Evolutionary conservation across 2,329 filamentous ascomycete species (phyloP).

Genomic region (Myriosclerotinia scirpicola): DNA sequence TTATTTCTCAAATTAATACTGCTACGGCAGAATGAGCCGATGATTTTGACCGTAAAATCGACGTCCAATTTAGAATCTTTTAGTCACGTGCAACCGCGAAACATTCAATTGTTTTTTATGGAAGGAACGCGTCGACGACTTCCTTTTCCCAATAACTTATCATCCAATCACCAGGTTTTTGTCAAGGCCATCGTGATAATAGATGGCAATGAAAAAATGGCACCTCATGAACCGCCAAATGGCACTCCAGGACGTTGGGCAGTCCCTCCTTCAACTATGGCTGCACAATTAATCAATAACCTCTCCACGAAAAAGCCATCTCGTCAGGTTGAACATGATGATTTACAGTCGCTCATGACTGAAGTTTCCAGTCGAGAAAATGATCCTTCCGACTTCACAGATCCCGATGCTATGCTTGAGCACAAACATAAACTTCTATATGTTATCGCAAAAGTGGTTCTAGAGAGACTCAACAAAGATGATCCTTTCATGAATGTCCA

Average conservation of each 20-base stretch:
- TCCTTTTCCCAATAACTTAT: background rate
- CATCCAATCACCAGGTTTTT: slow-evolving; percentile 1
- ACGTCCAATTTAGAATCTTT: background rate
- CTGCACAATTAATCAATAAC: slow-evolving; percentile 82
- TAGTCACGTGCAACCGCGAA: background rate
- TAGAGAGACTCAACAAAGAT: slow-evolving; percentile 67
- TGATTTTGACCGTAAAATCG: background rate
- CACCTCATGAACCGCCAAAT: slow-evolving; percentile 25
- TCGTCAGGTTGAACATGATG: slow-evolving; percentile 65
- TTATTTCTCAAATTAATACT: background rate
- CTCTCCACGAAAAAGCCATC: slow-evolving; percentile 64
- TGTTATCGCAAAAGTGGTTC: slow-evolving; percentile 75
- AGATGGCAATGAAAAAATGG: slow-evolving; percentile 36
- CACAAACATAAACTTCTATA: slow-evolving; percentile 86
- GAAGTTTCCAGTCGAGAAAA: slow-evolving; percentile 62
- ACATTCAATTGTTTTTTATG: background rate
- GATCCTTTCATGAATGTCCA: slow-evolving; percentile 62
- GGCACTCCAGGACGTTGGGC: slow-evolving; percentile 29
- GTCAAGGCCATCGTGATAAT: no score
- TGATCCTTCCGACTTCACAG: slow-evolving; percentile 48
- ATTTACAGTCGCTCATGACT: slow-evolving; percentile 69
- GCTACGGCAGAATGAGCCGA: background rate
- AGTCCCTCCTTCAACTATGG: slow-evolving; percentile 74
- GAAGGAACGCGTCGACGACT: slow-evolving; percentile 18
- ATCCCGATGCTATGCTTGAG: slow-evolving; percentile 63